Base-by-base conservation (phyloP, 2,329 filamentous ascomycete species). In the Davidsoniella eucalypti region DNA sequence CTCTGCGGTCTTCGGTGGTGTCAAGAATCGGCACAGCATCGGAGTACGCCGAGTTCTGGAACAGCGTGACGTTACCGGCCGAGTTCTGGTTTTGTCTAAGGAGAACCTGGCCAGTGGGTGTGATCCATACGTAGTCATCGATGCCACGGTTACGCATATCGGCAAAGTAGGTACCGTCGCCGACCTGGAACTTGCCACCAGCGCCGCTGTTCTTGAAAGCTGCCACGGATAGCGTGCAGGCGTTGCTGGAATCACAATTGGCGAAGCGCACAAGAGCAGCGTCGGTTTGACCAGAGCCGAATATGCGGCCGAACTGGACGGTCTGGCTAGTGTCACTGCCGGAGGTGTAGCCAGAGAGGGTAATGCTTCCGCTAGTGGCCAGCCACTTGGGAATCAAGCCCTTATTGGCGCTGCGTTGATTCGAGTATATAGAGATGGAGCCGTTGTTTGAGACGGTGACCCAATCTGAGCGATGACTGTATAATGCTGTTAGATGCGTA, bases 371-470 rank as follows among this genome's bases (percentile, higher is more conserved):
- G 10, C 16, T 18, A 17, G 50, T 36, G 12, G 25, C 10, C 14
- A 50, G 42, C 54, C 54, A 56, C 7, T 33, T n/a, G 5, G 53
- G 53, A 7, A 50, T 23, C 18, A 56, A 25, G 17, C 51, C 48
- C 17, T 52, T 54, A n/a, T 29, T 50, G 6, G 25, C 40, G 36
- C 51, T 51, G 18, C 53, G 48, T 17, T 52, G 47, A 53, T 61
- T 64, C 33, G 56, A 44, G 51, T 52, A 63, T 36, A 60, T 55
- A n/a, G 58, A 44, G 4, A 61, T 52, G 12, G 51, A 54, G 18
- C 58, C 58, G 12, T 52, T 58, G 7, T 61, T 52, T 18, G 64
- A 54, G 1, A 62, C 57, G 47, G 52, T 58, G 29, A 65, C 55
- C 45, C 45, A 49, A 33, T 52, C 50, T 17, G 21, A 38, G 25